Conservation (phyloP, 1,139 yeast genomes). For the Zygosaccharomyces pseudobailii region DNA sequence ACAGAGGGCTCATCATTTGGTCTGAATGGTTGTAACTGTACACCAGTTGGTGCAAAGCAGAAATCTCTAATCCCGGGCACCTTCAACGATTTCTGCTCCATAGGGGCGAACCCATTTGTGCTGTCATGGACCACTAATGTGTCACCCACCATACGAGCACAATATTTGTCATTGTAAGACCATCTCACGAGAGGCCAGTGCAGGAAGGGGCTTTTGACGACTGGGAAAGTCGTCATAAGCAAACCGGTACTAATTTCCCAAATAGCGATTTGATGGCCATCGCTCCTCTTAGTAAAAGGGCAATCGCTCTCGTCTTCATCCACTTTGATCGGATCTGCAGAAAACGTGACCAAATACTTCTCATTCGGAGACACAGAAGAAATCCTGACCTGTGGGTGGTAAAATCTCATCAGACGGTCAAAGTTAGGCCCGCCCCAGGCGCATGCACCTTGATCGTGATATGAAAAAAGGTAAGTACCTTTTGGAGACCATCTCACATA, state of each 20-base stretch:
- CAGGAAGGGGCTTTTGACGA: conserved; percentile 76
- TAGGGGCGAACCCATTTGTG: conserved; percentile 60
- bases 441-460: conserved; percentile 93
- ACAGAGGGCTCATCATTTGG: conserved; percentile 44
- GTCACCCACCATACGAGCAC: conserved; percentile 93
- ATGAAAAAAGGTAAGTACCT: conserved; percentile 83
- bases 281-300: conserved; percentile 85
- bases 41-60: conserved; percentile 92
- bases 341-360: conserved; percentile 82
- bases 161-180: conserved; percentile 89
- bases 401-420: conserved; percentile 68
- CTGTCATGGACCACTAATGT: conserved; percentile 83
- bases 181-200: conserved; percentile 98
- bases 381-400: conserved; percentile 86
- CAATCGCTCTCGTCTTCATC: conserved; percentile 56
- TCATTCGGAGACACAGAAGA: conserved; percentile 93
- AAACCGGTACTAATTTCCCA: conserved; percentile 89
- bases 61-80: conserved; percentile 86
- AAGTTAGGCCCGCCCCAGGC: conserved; percentile 93
- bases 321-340: conserved; percentile 73
- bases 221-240: conserved; percentile 84
- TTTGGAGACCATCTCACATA: conserved; percentile 83
- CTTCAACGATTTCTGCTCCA: conserved; percentile 83
- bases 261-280: conserved; percentile 89
- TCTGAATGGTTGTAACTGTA: conserved; percentile 54